A percentile compares a stretch with the other conserved stretches of the same genome.
Conservation (phyloP, 2,329 filamentous ascomycete species). For the Fusarium concolor region DNA sequence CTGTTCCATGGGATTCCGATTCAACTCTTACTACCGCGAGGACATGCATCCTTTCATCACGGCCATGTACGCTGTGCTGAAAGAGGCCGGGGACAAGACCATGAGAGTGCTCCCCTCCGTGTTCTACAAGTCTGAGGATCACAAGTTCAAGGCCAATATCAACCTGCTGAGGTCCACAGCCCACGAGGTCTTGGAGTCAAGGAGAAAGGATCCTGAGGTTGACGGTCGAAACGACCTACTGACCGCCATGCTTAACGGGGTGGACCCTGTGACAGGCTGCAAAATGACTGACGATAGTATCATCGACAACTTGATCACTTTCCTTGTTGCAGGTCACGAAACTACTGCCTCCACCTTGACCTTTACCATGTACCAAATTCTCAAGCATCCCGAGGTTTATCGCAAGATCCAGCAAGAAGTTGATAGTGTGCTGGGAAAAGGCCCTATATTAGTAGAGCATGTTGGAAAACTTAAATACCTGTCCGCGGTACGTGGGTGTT, state of each 20-base stretch:
- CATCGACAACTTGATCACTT: conserved; percentile 77
- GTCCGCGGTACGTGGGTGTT: conserved; percentile 57
- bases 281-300: conserved; percentile 71
- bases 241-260: conserved; percentile 74
- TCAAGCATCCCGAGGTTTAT: conserved; percentile 70
- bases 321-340: conserved; percentile 77
- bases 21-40: conserved; percentile 79
- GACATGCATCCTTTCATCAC: conserved; percentile 75
- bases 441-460: conserved; percentile 68
- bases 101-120: conserved; percentile 59
- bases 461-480: conserved; percentile 75
- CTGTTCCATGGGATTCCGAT: conserved; percentile 76
- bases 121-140: conserved; percentile 60
- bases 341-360: conserved; percentile 75
- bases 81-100: conserved; percentile 63
- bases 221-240: conserved; percentile 73
- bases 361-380: conserved; percentile 72
- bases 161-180: conserved; percentile 65
- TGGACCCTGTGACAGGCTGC: conserved; percentile 74
- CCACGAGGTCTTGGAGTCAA: conserved; percentile 67
- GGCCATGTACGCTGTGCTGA: conserved; percentile 72
- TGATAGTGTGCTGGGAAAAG: conserved; percentile 70
- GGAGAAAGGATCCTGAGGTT: conserved; percentile 61
- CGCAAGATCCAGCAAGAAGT: conserved; percentile 71
- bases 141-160: conserved; percentile 66